Base-by-base conservation (phyloP, 805 yeast genomes). In the Torulaspora franciscae region DNA sequence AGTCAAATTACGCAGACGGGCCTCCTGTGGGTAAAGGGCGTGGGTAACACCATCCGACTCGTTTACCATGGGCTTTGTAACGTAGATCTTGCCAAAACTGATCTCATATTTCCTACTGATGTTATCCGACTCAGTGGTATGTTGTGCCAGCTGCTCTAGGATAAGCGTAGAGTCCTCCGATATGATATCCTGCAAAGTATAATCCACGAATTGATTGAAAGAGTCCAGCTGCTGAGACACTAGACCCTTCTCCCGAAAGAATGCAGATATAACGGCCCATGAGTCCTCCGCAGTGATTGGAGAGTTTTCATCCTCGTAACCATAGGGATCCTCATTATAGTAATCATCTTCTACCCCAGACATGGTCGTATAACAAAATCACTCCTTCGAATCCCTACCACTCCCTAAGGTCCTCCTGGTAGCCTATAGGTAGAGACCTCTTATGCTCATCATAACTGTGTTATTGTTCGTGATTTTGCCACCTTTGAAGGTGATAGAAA, bases 31-130 rank as follows among this genome's bases (percentile, higher is more conserved):
- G 63, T 86, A 86, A 82, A 93, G 81, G 10, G 95, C 95, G 61
- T 89, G 91, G n/a, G 98, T 91, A n/a, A 95, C 89, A 72, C 99
- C 99, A 71, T 93, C 99, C 13, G 98, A 96, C 72, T 93, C 99
- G 15, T 98, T 95, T 79, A 93, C 95, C 39, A 96, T 88, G 37
- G 99, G 99, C 60, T 90, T 85, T 22, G 98, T 89, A 55, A 93
- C 81, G 68, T 85, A 93, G 59, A 95, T 93, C 66, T 91, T 95
- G 54, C 99, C 99, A 69, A 93, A 93, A n/a, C 90, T 81, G 64
- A 93, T 93, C 68, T 91, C 97, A 61, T 89, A 95, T 54, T 97
- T 80, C 70, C 89, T 83, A 68, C 86, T 89, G 57, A 87, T 80
- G 64, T 88, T 85, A 65, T 93, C 99, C 46, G 80, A 77, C 57